Conservation (phyloP, 1,284 basidiomycete genomes). For the Apiotrichum montevideense region DNA sequence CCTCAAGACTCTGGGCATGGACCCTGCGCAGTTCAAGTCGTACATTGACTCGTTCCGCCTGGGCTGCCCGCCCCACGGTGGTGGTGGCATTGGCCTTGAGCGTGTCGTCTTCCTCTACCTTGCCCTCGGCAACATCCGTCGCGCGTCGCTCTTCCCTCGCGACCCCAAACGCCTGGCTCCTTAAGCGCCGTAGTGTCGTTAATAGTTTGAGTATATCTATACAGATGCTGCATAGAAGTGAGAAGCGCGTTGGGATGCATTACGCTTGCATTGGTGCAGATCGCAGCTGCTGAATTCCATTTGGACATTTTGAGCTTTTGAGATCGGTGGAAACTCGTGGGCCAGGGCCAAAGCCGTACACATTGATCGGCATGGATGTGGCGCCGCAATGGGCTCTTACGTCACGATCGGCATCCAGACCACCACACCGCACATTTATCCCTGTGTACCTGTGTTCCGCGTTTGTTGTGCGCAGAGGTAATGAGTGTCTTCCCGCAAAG, state of each 20-base stretch:
- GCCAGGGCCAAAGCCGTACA: too few relatives aligned
- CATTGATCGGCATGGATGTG: too few relatives aligned
- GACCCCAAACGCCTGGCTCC: conserved; percentile 62
- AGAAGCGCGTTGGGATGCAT: neutral
- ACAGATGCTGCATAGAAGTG: neutral
- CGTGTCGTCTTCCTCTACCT: conserved; percentile 82
- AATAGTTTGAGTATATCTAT: neutral
- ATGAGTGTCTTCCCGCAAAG: too few relatives aligned
- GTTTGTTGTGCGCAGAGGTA: too few relatives aligned
- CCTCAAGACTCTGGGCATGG: conserved; percentile 67
- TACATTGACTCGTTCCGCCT: conserved; percentile 93
- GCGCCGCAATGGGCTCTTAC: too few relatives aligned
- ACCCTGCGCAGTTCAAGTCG: conserved; percentile 77
- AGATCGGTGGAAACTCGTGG: too few relatives aligned
- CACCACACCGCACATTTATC: too few relatives aligned
- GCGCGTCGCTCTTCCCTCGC: conserved; percentile 90
- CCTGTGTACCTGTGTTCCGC: too few relatives aligned
- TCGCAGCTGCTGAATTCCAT: too few relatives aligned
- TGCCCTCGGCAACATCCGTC: conserved; percentile 89
- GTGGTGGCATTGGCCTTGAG: conserved; percentile 68
- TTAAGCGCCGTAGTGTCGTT: conserved; percentile 7
- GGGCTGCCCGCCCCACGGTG: conserved; percentile 75
- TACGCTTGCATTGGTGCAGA: neutral
- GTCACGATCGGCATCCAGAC: too few relatives aligned
- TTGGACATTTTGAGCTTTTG: too few relatives aligned